phyloP scores from a whole-genome alignment of 1,139 yeast species.

The Maudiozyma humilis region DNA sequence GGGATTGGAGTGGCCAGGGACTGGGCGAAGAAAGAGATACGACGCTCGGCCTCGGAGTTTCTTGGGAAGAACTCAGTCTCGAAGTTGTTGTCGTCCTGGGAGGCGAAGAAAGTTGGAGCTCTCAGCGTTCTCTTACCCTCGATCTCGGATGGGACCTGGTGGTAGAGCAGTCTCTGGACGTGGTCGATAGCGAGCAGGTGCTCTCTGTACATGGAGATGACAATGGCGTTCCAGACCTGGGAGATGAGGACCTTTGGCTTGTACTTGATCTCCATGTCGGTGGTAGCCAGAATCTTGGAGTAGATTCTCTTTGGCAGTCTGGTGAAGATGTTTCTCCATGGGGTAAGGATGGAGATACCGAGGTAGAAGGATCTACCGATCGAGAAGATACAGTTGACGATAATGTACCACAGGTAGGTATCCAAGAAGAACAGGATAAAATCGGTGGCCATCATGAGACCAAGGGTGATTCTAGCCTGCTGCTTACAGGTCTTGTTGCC shows the following conservation, averaged over 20 bases:
- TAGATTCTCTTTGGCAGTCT: slow-evolving; percentile 97
- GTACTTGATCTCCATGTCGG: slow-evolving; percentile 98
- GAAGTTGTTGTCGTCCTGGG: slow-evolving; percentile 93
- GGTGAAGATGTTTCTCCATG: slow-evolving; percentile 98
- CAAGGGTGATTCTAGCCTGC: slow-evolving; percentile 82
- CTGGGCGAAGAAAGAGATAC: slow-evolving; percentile 97
- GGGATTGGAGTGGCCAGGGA: slow-evolving; percentile 97
- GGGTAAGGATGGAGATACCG: slow-evolving; percentile 97
- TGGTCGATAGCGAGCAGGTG: slow-evolving; percentile 95
- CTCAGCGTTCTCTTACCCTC: slow-evolving; percentile 97
- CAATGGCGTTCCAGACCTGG: slow-evolving; percentile 98
- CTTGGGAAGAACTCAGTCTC: slow-evolving; percentile 94
- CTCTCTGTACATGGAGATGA: slow-evolving; percentile 96
- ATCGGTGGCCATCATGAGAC: slow-evolving; percentile 88
- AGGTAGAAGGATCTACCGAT: slow-evolving; percentile 95
- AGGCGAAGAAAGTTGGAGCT: slow-evolving; percentile 96
- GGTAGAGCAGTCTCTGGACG: slow-evolving; percentile 91
- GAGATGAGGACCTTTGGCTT: slow-evolving; percentile 97
- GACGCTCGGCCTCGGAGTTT: slow-evolving; percentile 97
- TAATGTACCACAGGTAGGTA: slow-evolving; percentile 97
- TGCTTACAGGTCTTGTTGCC: slow-evolving; percentile 65
- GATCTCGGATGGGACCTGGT: slow-evolving; percentile 93
- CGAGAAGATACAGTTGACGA: slow-evolving; percentile 89
- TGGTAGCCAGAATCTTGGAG: slow-evolving; percentile 92
- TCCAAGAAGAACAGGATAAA: slow-evolving; percentile 93